A percentile compares a stretch with the other conserved stretches of the same genome.
These are phyloP conservation scores for Nicotiana otophora DNA, from an alignment of 257 asterid genomes.

Conservation along the genomic window DNA sequence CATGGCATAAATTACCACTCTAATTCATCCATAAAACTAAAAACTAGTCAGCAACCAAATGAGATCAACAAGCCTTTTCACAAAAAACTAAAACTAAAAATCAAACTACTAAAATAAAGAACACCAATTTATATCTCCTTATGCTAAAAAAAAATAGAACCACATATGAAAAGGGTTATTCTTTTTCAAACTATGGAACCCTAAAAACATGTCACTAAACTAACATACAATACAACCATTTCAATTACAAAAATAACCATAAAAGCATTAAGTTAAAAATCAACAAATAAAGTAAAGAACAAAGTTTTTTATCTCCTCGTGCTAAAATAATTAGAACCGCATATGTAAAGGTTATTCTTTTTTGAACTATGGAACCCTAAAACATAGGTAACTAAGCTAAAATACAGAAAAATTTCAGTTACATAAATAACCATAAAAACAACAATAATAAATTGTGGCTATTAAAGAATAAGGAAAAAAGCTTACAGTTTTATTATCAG, in stretches of 20 bases:
- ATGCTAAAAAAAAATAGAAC: not conserved
- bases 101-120: not conserved
- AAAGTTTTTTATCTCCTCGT: no score
- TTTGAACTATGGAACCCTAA: not conserved
- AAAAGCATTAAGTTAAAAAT: not conserved
- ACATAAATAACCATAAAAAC: not conserved
- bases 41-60: not conserved
- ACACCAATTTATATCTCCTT: not conserved
- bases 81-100: not conserved
- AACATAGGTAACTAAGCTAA: not conserved
- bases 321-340: no score
- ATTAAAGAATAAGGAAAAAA: not conserved
- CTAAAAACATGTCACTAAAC: not conserved
- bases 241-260: not conserved
- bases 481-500: slow-evolving; percentile 54
- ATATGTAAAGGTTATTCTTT: not conserved
- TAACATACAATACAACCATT: not conserved
- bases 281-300: not conserved
- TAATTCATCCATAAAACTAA: not conserved
- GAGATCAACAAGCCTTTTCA: not conserved
- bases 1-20: not conserved
- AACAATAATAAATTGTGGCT: not conserved
- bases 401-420: not conserved
- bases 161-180: not conserved
- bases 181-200: not conserved